Conservation (phyloP, 2,329 filamentous ascomycete genomes). For the Lachnellula subtilissima region DNA sequence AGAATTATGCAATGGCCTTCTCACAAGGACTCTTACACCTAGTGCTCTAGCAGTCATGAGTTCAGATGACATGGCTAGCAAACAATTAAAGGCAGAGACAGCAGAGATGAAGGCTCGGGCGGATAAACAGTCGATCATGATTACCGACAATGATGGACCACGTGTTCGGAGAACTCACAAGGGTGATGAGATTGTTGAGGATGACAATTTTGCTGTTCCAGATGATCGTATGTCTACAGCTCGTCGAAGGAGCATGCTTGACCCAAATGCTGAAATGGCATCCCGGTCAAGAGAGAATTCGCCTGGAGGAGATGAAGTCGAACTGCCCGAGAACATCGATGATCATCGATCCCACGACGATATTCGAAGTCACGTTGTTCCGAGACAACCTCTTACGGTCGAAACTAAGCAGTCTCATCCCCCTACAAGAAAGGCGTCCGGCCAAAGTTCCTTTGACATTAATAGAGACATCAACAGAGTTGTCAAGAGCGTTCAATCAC, state of each 20-base stretch:
- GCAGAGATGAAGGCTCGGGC: conserved; percentile 72
- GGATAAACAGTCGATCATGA: conserved; percentile 79
- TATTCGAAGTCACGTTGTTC: conserved; percentile 18
- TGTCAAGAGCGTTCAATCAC: conserved; percentile 77
- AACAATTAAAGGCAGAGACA: conserved; percentile 75
- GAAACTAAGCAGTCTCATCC: conserved; percentile 23
- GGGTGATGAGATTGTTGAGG: conserved; percentile 84
- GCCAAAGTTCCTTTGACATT: conserved; percentile 44
- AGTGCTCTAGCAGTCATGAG: conserved; percentile 82
- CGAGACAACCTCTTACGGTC: conserved; percentile 30
- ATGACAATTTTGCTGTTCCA: conserved; percentile 51
- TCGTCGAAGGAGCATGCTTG: conserved; percentile 36
- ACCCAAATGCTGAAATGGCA: conserved; percentile 33
- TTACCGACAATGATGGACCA: conserved; percentile 63
- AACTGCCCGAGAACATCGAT: conserved; percentile 29
- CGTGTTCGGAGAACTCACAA: conserved; percentile 89
- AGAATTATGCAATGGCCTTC: conserved; percentile 68
- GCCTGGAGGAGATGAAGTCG: conserved; percentile 31
- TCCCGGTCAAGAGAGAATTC: conserved; percentile 32
- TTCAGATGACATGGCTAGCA: conserved; percentile 83
- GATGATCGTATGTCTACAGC: conserved; percentile 24
- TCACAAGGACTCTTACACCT: conserved; percentile 68
- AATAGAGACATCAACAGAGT: conserved; percentile 70
- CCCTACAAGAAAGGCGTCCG: conserved; percentile 22
- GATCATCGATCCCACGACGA: conserved; percentile 27